Conservation (phyloP, 2,329 filamentous ascomycete species). For the Cladosporium phlei region DNA sequence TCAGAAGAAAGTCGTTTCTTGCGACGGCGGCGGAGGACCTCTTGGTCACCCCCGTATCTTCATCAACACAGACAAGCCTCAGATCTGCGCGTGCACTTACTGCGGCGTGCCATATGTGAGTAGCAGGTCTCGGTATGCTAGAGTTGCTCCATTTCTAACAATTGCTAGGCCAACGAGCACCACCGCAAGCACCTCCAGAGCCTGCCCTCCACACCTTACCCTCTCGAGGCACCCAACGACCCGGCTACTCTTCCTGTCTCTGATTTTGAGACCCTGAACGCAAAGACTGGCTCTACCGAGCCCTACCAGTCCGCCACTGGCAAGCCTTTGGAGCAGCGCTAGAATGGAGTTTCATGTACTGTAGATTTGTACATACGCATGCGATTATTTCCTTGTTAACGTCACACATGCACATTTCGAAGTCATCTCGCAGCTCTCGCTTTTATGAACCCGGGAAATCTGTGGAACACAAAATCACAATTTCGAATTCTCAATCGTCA, state of each 20-base stretch:
- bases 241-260: slow-evolving; percentile 55
- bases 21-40: slow-evolving; percentile 87
- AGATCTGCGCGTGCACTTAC: slow-evolving; percentile 87
- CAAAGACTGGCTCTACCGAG: slow-evolving; percentile 29
- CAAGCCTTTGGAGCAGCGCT: slow-evolving; percentile 58
- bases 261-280: slow-evolving; percentile 20
- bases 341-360: slow-evolving; percentile 23
- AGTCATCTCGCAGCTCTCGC: background rate
- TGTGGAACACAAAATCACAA: background rate
- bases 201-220: slow-evolving; percentile 66
- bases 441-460: too few relatives aligned
- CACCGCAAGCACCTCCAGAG: slow-evolving; percentile 80
- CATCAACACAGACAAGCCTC: slow-evolving; percentile 96
- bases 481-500: background rate
- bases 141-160: background rate
- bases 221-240: slow-evolving; percentile 60
- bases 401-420: background rate
- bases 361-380: slow-evolving; percentile 19
- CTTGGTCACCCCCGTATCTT: slow-evolving; percentile 88
- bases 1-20: slow-evolving; percentile 73
- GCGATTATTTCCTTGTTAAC: background rate
- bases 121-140: slow-evolving; percentile 21
- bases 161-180: slow-evolving; percentile 75
- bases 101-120: slow-evolving; percentile 90
- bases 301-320: slow-evolving; percentile 52